phyloP scores from a whole-genome alignment of 2,329 filamentous ascomycete genomes.

The Aspergillus unguis region DNA sequence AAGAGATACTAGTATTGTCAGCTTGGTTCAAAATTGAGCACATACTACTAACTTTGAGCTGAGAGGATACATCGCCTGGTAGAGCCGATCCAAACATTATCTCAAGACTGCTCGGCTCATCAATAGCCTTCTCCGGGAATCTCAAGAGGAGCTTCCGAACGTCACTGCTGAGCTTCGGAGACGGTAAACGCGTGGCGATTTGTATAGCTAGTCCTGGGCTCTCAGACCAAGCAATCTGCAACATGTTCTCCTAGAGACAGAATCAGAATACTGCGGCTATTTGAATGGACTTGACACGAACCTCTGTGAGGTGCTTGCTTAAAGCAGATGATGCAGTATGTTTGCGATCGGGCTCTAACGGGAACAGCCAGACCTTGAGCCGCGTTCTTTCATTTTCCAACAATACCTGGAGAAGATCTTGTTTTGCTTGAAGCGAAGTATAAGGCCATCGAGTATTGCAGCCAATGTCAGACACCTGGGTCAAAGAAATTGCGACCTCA shows the following conservation, averaged over 20 bases:
- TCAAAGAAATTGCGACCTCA: conserved; percentile 68
- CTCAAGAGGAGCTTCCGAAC: conserved; percentile 76
- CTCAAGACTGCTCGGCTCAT: conserved; percentile 77
- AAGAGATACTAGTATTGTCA: conserved; percentile 65
- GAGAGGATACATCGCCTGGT: conserved; percentile 74
- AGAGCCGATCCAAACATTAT: conserved; percentile 74
- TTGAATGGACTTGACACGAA: conserved; percentile 17
- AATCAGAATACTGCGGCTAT: conserved; percentile 11
- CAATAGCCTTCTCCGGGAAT: conserved; percentile 76
- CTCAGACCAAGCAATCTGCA: conserved; percentile 83
- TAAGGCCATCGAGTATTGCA: conserved; percentile 49
- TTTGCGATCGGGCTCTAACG: conserved; percentile 64
- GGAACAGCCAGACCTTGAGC: conserved; percentile 84
- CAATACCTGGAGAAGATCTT: conserved; percentile 75
- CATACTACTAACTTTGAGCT: conserved; percentile 66
- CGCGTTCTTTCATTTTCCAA: conserved; percentile 81
- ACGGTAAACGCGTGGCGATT: conserved; percentile 74
- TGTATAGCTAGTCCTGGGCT: conserved; percentile 84
- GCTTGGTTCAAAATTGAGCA: neutral
- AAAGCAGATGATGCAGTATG: conserved; percentile 47
- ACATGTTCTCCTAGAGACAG: conserved; percentile 53
- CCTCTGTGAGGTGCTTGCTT: conserved; percentile 41
- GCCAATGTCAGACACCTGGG: conserved; percentile 61
- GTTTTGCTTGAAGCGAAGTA: conserved; percentile 70
- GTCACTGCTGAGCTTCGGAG: conserved; percentile 67